Conservation (phyloP, 345 rosid species). For the Diplotaxis tenuifolia region DNA sequence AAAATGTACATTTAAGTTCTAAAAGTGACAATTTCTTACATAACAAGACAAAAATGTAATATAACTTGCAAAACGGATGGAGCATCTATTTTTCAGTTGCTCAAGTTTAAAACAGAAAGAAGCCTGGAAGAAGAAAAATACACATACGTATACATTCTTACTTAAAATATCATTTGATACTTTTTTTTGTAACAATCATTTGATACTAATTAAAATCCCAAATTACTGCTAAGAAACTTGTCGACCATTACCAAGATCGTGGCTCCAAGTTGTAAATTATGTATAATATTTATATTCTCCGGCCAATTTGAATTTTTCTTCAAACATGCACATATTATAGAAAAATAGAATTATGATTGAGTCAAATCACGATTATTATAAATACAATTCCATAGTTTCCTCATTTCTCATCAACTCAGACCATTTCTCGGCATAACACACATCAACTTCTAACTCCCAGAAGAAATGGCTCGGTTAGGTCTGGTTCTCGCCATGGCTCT, state of each 20-base stretch:
- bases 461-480: slow-evolving; percentile 32
- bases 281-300: background rate
- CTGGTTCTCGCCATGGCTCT: slow-evolving; percentile 40
- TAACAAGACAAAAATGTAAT: background rate
- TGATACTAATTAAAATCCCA: slow-evolving; percentile 20
- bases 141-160: background rate
- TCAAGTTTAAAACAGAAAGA: slow-evolving; percentile 4
- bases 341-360: background rate
- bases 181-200: too few relatives aligned
- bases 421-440: background rate
- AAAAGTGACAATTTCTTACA: too few relatives aligned
- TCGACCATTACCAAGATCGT: slow-evolving; percentile 32
- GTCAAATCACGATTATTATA: slow-evolving; percentile 21
- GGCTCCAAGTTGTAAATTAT: slow-evolving; percentile 29
- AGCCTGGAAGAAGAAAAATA: background rate
- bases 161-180: background rate
- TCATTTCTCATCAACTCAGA: background rate
- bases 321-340: background rate
- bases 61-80: background rate
- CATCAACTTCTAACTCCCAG: background rate
- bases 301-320: slow-evolving; percentile 3
- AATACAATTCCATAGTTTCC: slow-evolving; percentile 16
- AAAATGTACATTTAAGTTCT: too few relatives aligned
- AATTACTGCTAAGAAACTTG: slow-evolving; percentile 11
- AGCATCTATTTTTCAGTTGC: background rate